phyloP scores from a whole-genome alignment of 1,139 yeast genomes.

The Arxiozyma bovina region DNA sequence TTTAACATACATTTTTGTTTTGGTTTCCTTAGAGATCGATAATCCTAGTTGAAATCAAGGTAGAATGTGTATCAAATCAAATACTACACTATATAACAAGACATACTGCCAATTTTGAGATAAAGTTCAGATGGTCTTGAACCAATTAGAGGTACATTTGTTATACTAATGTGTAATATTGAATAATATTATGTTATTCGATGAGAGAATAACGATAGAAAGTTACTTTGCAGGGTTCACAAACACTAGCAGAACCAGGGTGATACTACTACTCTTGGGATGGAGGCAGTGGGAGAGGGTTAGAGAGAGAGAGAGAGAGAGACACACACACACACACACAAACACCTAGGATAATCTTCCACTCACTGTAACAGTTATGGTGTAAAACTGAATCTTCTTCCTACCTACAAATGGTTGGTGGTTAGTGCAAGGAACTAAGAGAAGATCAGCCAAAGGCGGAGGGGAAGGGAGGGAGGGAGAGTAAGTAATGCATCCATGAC shows the following conservation, averaged over 20 bases:
- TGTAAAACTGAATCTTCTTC: background rate
- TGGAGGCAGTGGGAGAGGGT: background rate
- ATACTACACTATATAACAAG: too few species aligned
- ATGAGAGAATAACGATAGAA: too few species aligned
- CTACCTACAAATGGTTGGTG: background rate
- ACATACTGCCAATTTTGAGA: background rate
- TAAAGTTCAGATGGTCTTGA: too few species aligned
- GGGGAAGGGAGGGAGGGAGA: background rate
- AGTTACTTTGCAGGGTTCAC: too few species aligned
- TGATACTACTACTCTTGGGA: too few species aligned
- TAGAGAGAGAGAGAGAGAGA: background rate
- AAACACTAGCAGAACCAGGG: too few species aligned
- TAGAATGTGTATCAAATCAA: background rate
- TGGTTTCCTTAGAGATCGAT: conserved; percentile 3
- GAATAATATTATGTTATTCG: too few species aligned
- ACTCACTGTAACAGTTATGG: background rate
- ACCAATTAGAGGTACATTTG: background rate
- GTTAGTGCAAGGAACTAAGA: background rate
- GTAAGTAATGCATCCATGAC: too few species aligned
- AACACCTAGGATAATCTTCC: too few species aligned
- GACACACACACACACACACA: background rate
- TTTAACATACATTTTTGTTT: conserved; percentile 5
- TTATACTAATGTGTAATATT: background rate
- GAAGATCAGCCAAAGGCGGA: background rate
- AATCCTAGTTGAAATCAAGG: background rate